Base-by-base conservation (phyloP, 2,329 filamentous ascomycete species). In the Sporothrix mexicana region DNA sequence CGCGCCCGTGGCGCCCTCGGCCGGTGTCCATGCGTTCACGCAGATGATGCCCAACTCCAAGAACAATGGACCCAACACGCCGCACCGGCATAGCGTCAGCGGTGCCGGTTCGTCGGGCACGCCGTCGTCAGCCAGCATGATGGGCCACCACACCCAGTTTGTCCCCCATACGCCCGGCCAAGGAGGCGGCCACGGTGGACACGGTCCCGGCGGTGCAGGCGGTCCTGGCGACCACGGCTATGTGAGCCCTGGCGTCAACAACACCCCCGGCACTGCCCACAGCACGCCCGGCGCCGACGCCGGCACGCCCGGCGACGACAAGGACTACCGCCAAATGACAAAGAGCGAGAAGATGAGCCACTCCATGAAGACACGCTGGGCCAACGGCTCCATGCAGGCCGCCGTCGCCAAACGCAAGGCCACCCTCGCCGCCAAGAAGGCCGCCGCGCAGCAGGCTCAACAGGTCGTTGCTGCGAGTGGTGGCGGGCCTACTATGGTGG, bases 261-360 rank as follows among this genome's bases (percentile, higher is more conserved):
- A 23, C 62, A n/a, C 17, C 13, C 15, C 61, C 12, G 36, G 30
- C 13, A 25, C 25, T 41, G 36, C 51, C 15, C n/a, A 64, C 5
- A 53, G 59, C 53, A 51, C 53, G 6, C 41, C 36, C 41, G 67
- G 71, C 30, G 72, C 47, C 43, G 57, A 62, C n/a, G 49, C 41
- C 0, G 61, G 49, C 25, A 53, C 49, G 7, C 53, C 68, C 4
- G 62, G 53, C 59, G 77, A 77, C 25, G 83, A 85, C 73, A 89
- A 89, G 80, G 86, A 88, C 70, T 90, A 90, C 77, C 85, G 85
- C 49, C 83, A 85, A 59, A 89, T 90, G 87, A 89, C 87, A 66
- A 90, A 90, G 81, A 88, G 87, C 43, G 88, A 90, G 80, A 90
- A 90, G 83, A 90, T 90, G 88, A 88, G 86, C n/a, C 85, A 84